phyloP scores from a whole-genome alignment of 2,329 filamentous ascomycete genomes.

The Aphanoascus verrucosus region DNA sequence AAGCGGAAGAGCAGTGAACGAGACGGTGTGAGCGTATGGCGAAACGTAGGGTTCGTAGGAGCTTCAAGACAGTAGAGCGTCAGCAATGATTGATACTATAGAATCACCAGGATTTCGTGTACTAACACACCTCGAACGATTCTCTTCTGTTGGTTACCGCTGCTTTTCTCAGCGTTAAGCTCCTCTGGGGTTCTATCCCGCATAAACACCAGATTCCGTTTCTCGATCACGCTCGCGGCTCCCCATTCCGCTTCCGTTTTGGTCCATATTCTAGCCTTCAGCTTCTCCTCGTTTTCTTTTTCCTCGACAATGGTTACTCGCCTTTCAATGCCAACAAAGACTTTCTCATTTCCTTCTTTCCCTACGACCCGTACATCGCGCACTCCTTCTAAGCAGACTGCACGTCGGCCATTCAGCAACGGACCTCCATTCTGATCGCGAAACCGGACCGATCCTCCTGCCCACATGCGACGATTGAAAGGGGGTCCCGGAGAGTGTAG shows the following conservation, averaged over 20 bases:
- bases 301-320: constrained; percentile 36
- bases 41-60: constrained; percentile 43
- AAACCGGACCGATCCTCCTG: constrained; percentile 61
- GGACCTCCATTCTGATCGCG: constrained; percentile 21
- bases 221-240: constrained; percentile 44
- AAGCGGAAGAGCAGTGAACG: constrained; percentile 73
- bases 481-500: constrained; percentile 62
- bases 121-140: constrained; percentile 28
- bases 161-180: constrained; percentile 20
- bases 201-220: constrained; percentile 55
- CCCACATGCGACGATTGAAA: constrained; percentile 77
- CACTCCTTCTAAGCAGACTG: constrained; percentile 39
- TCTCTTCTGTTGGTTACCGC: constrained; percentile 20
- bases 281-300: constrained; percentile 25
- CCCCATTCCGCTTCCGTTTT: constrained; percentile 34
- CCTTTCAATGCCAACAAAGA: constrained; percentile 52
- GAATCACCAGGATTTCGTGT: background rate
- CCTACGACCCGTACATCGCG: constrained; percentile 43
- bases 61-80: constrained; percentile 27
- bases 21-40: constrained; percentile 54
- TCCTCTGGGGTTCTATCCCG: constrained; percentile 37
- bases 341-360: constrained; percentile 42
- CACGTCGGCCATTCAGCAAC: constrained; percentile 27
- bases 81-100: constrained; percentile 10
- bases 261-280: constrained; percentile 36